Base-by-base conservation (phyloP, 179 eudicot species). In the Amaranthus tricolor region DNA sequence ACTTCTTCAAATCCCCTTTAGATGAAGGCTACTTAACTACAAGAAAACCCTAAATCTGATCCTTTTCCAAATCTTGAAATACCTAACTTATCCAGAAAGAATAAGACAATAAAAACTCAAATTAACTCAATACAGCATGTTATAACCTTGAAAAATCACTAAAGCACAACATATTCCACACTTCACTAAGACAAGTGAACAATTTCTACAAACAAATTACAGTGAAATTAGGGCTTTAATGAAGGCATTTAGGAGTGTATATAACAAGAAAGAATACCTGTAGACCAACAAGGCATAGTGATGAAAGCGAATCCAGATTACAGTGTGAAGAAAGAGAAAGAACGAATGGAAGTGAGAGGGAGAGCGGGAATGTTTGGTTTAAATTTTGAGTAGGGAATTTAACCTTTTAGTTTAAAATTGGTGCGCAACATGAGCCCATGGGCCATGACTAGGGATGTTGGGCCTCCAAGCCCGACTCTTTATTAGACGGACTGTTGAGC, bases 281-380 rank as follows among this genome's bases (percentile, higher is more conserved):
- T n/a, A 52, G 20, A 10, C 47, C 6, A 68, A 53, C 9, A 67
- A 48, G 1, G n/a, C 40, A 10, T 49, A 21, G 44, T 66, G 8
- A 16, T 19, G 57, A 67, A 49, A 44, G 31, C 11, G 71, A 31
- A 31, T 31, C 40, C 40, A 31, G 40, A 31, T 31, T 31, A 4
- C 40, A 31, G 40, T 31, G 40, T 31, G 40, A 31, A 31, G 40
- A 31, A 31, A 31, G 40, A 31, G 40, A 31, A 31, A 31, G 68
- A 12, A n/a, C 3, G 11, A 45, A 43, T 12, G 53, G 2, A 52
- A 45, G 17, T 7, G 13, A 65, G 52, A 44, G 50, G 48, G 44
- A 51, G 71, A 68, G 71, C 71, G 71, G 71, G 71, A 68, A 58
- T 0, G 59, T 51, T 52, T 20, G 57, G 11, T 68, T 68, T 52